Evolutionary conservation across 2,329 filamentous ascomycete genomes (phyloP).

Genomic region (Clonostachys byssicola): DNA sequence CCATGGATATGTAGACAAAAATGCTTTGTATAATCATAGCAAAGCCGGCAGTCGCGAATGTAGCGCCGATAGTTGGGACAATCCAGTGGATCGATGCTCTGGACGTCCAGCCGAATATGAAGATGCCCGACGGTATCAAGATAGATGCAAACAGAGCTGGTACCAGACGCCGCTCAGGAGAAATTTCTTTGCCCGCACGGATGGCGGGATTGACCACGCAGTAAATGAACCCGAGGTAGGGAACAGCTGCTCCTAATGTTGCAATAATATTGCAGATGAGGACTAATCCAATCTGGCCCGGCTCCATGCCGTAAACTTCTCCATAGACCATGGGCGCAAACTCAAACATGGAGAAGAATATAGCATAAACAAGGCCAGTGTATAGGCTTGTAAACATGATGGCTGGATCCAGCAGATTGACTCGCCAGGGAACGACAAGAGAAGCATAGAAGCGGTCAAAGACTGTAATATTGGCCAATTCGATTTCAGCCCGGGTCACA

Average conservation of each 20-base stretch:
- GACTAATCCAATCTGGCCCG: slow-evolving; percentile 31
- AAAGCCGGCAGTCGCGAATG: slow-evolving; percentile 20
- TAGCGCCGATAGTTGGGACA: slow-evolving; percentile 30
- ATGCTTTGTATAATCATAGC: slow-evolving; percentile 20
- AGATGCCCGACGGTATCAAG: slow-evolving; percentile 28
- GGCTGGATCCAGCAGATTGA: slow-evolving; percentile 29
- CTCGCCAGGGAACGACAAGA: slow-evolving; percentile 27
- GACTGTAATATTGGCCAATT: too few species aligned
- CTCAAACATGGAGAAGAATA: slow-evolving; percentile 42
- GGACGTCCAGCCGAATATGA: slow-evolving; percentile 28
- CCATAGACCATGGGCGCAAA: slow-evolving; percentile 40
- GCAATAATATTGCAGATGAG: slow-evolving; percentile 35
- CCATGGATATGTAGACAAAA: slow-evolving; percentile 26
- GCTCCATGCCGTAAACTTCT: slow-evolving; percentile 36
- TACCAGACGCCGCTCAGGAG: slow-evolving; percentile 8
- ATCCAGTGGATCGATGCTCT: slow-evolving; percentile 16
- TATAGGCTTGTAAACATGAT: slow-evolving; percentile 36
- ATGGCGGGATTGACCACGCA: too few species aligned
- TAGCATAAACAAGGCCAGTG: slow-evolving; percentile 31
- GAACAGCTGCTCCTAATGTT: slow-evolving; percentile 17
- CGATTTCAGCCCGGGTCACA: too few species aligned
- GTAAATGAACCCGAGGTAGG: too few species aligned
- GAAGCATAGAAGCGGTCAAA: slow-evolving; percentile 8
- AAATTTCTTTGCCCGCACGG: too few species aligned
- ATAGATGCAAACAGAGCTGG: slow-evolving; percentile 29